Evolutionary conservation across 148 eudicot species (phyloP).

Genomic region (Polygonum maritimum): DNA sequence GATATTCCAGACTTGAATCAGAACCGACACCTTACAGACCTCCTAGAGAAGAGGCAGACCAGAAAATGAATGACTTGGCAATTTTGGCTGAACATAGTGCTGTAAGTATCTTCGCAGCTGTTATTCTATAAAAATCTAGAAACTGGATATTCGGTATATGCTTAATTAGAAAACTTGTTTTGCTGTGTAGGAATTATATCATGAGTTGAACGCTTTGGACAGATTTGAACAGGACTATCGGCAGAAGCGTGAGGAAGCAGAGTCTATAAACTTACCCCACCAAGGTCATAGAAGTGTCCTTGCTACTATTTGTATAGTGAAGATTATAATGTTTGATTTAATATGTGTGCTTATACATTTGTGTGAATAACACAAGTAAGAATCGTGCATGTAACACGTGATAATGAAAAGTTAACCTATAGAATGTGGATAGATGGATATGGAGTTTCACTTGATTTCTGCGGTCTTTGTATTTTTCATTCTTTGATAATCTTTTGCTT

Average conservation of each 20-base stretch:
- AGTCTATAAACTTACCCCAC: conserved; percentile 68
- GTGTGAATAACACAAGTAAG: neutral
- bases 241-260: conserved; percentile 66
- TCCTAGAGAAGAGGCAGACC: conserved; percentile 51
- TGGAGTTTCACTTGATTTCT: neutral
- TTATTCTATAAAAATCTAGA: neutral
- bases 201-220: conserved; percentile 78
- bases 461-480: neutral
- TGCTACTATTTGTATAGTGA: neutral
- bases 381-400: neutral
- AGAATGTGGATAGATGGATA: neutral
- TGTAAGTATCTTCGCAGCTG: conserved; percentile 34
- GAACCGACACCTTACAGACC: conserved; percentile 37
- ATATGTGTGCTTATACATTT: neutral
- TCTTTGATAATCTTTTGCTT: neutral
- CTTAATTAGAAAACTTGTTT: neutral
- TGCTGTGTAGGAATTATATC: conserved; percentile 78
- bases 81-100: conserved; percentile 73
- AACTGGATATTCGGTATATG: neutral
- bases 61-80: conserved; percentile 61
- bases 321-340: neutral
- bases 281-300: conserved; percentile 41
- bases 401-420: neutral
- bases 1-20: conserved; percentile 46
- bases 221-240: conserved; percentile 83